Evolutionary conservation across 2,329 filamentous ascomycete genomes (phyloP), one percentile per base, ranked within the genome.

Genomic region (Beauveria sp.): DNA sequence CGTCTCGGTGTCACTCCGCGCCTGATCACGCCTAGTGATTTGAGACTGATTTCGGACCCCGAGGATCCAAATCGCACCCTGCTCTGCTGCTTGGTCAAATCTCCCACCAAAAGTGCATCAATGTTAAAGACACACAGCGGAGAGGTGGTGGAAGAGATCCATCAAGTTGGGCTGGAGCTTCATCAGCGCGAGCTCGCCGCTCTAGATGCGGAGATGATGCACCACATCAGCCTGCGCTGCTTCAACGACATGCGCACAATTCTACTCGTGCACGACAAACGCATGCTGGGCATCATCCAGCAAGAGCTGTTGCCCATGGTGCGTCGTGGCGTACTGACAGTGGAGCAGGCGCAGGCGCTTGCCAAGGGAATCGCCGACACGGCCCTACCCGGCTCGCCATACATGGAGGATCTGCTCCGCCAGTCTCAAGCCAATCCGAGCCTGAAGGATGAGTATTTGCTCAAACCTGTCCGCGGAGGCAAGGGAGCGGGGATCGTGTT

Each of bases 181-280:
- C 73, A 73, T 30, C 75, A 77, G 43, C 69, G 69, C 0, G 75
- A 78, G 64, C 64, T 78, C 0, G 57, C 69, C 1, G 67, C 65
- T 0, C 34, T 78, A 1, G 65, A 68, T 0, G 65, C 67, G 0
- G 68, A 73, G 20, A 65, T 76, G 9, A 62, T 75, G 7, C 71
- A 69, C 0, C 70, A 77, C 49, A 40, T 77, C 28, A 70, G 71
- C 40, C 64, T 75, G 1, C 67, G 71, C 12, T 76, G 75, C 57
- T 73, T 76, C 60, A 78, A 78, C 45, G 74, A 78, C 59, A 67
- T 78, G 64, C 70, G 74, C 0, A 78, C 75, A 0, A 67, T 78
- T 5, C 64, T 77, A 7, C 64, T 78, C 1, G 70, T 75, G 1
- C 75, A 78, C 61, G 75, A 78, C 64, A 78, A 78, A 61, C 72